These are phyloP conservation scores for Heliosperma pusillum DNA, from an alignment of 148 eudicot genomes.

Conservation along the genomic window DNA sequence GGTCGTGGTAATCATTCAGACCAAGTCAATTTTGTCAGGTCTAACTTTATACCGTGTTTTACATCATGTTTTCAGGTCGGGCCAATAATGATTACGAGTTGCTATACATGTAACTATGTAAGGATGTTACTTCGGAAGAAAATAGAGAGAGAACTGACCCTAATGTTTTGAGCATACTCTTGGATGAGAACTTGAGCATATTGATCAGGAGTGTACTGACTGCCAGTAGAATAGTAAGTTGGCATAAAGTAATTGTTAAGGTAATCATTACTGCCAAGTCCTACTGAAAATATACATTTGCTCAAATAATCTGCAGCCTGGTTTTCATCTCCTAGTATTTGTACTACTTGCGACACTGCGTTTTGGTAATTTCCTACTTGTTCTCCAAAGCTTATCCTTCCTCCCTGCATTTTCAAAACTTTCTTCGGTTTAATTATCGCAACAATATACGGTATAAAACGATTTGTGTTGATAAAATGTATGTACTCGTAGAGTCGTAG, in stretches of 20 bases:
- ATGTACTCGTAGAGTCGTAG: no score
- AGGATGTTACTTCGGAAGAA: no score
- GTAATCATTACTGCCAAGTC: slow-evolving; percentile 70
- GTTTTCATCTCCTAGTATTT: slow-evolving; percentile 43
- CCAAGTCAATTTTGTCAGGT: no score
- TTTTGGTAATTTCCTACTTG: slow-evolving; percentile 54
- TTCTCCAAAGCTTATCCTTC: slow-evolving; percentile 38
- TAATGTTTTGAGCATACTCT: slow-evolving; percentile 43
- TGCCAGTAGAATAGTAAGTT: slow-evolving; percentile 33
- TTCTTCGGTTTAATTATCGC: not conserved
- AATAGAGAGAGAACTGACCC: slow-evolving; percentile 24
- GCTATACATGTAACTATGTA: no score
- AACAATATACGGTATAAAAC: no score
- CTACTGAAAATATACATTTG: slow-evolving; percentile 53
- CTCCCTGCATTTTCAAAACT: slow-evolving; percentile 30
- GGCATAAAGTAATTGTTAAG: slow-evolving; percentile 79
- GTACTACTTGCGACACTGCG: slow-evolving; percentile 51
- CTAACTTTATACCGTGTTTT: not conserved
- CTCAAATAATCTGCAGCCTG: slow-evolving; percentile 48
- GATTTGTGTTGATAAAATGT: no score
- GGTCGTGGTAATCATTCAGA: no score
- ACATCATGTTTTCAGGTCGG: not conserved
- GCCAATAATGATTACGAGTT: no score
- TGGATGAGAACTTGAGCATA: slow-evolving; percentile 52
- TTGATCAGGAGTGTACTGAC: slow-evolving; percentile 43